A percentile compares a stretch with the other conserved stretches of the same genome.
Conservation (phyloP, 306 rosid genomes). For the Trifolium dubium region DNA sequence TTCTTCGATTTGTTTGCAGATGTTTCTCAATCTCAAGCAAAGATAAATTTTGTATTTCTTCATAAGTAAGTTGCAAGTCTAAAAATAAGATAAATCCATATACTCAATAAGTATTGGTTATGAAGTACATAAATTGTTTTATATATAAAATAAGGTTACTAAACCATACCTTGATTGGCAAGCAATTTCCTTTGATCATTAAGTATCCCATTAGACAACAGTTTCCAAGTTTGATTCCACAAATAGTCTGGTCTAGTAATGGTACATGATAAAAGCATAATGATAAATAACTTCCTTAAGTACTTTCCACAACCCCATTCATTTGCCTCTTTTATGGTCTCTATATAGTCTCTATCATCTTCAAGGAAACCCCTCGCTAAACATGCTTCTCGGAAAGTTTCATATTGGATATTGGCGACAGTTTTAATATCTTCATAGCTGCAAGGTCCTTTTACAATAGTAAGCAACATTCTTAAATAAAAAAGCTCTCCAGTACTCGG, state of each 20-base stretch:
- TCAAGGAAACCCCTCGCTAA: neutral
- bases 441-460: constrained; percentile 9
- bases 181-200: neutral
- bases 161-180: constrained; percentile 4
- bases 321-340: constrained; percentile 15
- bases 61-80: constrained; percentile 20
- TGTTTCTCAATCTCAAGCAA: constrained; percentile 13
- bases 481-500: constrained; percentile 8
- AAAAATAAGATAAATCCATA: neutral
- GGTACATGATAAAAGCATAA: neutral
- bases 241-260: constrained; percentile 10
- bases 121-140: neutral
- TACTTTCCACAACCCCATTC: neutral
- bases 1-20: constrained; percentile 3
- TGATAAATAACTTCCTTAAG: constrained; percentile 15
- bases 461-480: constrained; percentile 11
- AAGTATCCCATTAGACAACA: constrained; percentile 9
- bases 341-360: constrained; percentile 10
- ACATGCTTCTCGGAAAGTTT: constrained; percentile 18
- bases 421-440: constrained; percentile 30
- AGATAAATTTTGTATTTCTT: constrained; percentile 17
- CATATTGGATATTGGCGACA: neutral
- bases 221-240: constrained; percentile 27
- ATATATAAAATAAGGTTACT: neutral
- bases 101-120: neutral